A percentile compares a stretch with the other conserved stretches of the same genome.
phyloP scores from a whole-genome alignment of 192 early-diverging fungal species.

The Backusella westeae region DNA sequence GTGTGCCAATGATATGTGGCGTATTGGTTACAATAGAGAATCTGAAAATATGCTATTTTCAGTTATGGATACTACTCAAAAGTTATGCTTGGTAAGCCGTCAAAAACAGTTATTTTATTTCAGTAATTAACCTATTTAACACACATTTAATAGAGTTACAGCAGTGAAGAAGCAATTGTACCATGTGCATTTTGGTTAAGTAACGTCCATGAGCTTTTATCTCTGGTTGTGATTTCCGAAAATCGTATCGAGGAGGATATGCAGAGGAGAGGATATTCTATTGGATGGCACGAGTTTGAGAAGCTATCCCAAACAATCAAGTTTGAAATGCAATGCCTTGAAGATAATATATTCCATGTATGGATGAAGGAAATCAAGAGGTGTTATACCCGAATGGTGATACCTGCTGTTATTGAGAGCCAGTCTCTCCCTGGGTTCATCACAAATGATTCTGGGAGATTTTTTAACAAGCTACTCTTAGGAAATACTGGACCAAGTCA shows the following conservation, averaged over 20 bases:
- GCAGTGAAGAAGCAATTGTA: constrained; percentile 70
- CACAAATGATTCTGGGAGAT: constrained; percentile 84
- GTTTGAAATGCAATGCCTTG: constrained; percentile 84
- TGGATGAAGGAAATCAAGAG: constrained; percentile 98
- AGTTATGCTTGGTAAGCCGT: constrained; percentile 54
- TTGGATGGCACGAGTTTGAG: constrained; percentile 70
- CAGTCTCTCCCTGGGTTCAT: constrained; percentile 93
- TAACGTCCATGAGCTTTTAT: constrained; percentile 93
- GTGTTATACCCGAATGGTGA: constrained; percentile 87
- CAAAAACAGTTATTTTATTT: not conserved
- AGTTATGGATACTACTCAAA: constrained; percentile 77
- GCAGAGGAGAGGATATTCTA: constrained; percentile 54
- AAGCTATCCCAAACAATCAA: constrained; percentile 81
- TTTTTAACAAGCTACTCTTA: constrained; percentile 85
- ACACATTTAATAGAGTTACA: constrained; percentile 50
- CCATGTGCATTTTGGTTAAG: constrained; percentile 93
- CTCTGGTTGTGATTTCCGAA: constrained; percentile 76
- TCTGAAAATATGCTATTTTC: constrained; percentile 83
- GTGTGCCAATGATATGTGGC: constrained; percentile 81
- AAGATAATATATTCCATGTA: constrained; percentile 92
- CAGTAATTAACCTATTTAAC: not conserved
- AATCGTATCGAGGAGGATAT: constrained; percentile 63
- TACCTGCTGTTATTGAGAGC: constrained; percentile 94
- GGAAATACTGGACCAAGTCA: constrained; percentile 73
- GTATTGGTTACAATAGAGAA: constrained; percentile 73